Conservation (phyloP, 2,329 filamentous ascomycete species). For the Cryphonectria nitschkei region DNA sequence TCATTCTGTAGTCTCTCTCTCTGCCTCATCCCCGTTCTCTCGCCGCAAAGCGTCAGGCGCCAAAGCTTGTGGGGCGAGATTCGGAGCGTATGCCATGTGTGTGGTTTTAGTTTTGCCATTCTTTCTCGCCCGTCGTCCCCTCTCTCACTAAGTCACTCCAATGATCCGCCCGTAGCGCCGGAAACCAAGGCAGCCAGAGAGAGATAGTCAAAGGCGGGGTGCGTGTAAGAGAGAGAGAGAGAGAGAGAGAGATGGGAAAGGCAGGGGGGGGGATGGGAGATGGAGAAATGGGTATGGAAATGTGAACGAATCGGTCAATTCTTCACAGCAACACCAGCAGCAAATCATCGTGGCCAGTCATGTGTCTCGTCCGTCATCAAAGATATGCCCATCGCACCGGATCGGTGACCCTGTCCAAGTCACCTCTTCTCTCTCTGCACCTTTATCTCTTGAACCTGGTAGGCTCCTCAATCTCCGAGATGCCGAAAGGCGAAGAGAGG, state of each 20-base stretch:
- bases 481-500: background rate
- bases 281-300: too few relatives aligned
- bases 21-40: background rate
- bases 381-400: background rate
- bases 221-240: background rate
- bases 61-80: background rate
- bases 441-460: background rate
- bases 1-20: background rate
- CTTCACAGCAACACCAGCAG: background rate
- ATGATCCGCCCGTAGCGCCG: background rate
- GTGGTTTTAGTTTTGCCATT: background rate
- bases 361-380: background rate
- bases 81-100: background rate
- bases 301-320: background rate
- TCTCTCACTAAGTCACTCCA: background rate
- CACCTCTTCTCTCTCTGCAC: background rate
- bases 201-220: background rate
- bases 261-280: too few relatives aligned
- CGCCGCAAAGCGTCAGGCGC: background rate
- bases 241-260: background rate
- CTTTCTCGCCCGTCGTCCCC: too few relatives aligned
- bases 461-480: background rate
- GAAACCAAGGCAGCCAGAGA: background rate
- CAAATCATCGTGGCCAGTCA: background rate
- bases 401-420: background rate